phyloP scores from a whole-genome alignment of 345 rosid genomes.

The Chamaenerion angustifolium region DNA sequence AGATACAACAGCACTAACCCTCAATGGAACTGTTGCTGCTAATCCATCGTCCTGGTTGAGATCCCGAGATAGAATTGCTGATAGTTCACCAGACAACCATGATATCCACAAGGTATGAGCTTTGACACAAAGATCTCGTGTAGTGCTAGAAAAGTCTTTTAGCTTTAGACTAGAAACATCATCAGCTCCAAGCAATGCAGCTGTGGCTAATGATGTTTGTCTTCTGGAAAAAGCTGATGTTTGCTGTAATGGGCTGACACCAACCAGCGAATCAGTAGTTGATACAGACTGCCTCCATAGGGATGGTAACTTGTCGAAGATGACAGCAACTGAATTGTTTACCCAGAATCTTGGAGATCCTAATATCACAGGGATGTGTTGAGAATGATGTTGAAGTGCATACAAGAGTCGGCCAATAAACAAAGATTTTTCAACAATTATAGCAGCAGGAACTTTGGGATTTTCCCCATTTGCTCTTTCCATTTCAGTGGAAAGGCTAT shows the following conservation, averaged over 20 bases:
- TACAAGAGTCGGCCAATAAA: constrained; percentile 85
- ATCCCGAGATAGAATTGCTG: constrained; percentile 52
- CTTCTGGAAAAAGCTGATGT: constrained; percentile 37
- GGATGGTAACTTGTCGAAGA: constrained; percentile 56
- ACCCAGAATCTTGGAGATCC: constrained; percentile 97
- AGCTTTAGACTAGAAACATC: constrained; percentile 65
- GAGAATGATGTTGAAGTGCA: constrained; percentile 70
- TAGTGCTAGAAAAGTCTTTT: constrained; percentile 43
- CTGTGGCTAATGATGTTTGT: constrained; percentile 60
- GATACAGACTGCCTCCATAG: constrained; percentile 47
- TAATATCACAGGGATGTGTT: constrained; percentile 63
- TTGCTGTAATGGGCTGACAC: constrained; percentile 46
- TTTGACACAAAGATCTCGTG: constrained; percentile 61
- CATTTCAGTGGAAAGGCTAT: constrained; percentile 37
- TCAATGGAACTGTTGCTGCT: constrained; percentile 52
- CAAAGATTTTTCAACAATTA: constrained; percentile 73
- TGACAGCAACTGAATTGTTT: constrained; percentile 39
- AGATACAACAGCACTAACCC: constrained; percentile 32
- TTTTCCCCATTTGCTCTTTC: constrained; percentile 25
- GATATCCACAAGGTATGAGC: constrained; percentile 89
- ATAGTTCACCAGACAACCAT: constrained; percentile 79
- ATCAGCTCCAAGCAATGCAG: constrained; percentile 74
- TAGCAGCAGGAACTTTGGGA: constrained; percentile 31
- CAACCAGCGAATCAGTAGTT: constrained; percentile 20
- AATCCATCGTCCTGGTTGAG: constrained; percentile 74